Percentiles rank a stretch among this genome's conserved stretches.
Conservation (phyloP, 169 alveolate species). For the Cryptosporidium sp. region DNA sequence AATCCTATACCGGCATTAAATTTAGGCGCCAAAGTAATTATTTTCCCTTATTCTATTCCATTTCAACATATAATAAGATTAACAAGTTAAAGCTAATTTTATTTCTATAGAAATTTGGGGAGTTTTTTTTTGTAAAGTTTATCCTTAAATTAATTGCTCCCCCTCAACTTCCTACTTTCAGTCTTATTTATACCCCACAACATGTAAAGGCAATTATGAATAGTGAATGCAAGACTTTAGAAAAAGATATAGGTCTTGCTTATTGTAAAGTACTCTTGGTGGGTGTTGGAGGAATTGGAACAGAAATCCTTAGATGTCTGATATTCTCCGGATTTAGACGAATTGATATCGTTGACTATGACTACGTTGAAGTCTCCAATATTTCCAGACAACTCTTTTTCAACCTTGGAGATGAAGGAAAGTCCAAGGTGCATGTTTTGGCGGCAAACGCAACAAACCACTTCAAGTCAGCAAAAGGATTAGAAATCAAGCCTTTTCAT, state of each 20-base stretch:
- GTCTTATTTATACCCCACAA: background rate
- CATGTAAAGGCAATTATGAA: background rate
- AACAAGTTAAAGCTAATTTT: background rate
- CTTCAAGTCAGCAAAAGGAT: conserved; percentile 23
- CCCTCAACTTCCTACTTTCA: background rate
- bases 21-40: background rate
- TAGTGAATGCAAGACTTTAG: background rate
- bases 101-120: background rate
- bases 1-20: background rate
- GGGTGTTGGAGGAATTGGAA: conserved; percentile 72
- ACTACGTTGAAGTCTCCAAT: conserved; percentile 48
- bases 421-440: conserved; percentile 43
- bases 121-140: too few relatives aligned
- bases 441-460: background rate
- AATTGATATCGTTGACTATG: conserved; percentile 59
- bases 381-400: conserved; percentile 45
- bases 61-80: too few relatives aligned
- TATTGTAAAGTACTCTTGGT: conserved; percentile 32
- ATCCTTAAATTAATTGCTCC: background rate
- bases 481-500: conserved; percentile 23
- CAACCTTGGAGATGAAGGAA: conserved; percentile 38
- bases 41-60: too few relatives aligned
- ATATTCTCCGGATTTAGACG: conserved; percentile 43
- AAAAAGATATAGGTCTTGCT: background rate
- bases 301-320: conserved; percentile 41